phyloP scores from a whole-genome alignment of 129 eudicot genomes.

The Chrysanthemum makinoi region DNA sequence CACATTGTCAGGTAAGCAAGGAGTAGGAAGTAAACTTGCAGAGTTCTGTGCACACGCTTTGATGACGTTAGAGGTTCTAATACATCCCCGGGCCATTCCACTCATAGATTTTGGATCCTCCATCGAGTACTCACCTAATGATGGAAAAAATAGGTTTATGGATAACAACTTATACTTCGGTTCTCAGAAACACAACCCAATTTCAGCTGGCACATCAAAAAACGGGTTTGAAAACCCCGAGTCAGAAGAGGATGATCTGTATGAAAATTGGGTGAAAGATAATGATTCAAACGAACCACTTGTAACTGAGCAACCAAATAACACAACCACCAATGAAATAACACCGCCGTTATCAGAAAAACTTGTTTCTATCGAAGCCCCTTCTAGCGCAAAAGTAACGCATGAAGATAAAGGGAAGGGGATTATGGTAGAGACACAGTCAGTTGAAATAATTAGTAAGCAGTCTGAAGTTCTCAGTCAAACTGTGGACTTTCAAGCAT shows the following conservation, averaged over 20 bases:
- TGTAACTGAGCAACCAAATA: conserved; percentile 21
- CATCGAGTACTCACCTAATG: conserved; percentile 18
- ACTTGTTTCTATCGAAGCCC: conserved; percentile 10
- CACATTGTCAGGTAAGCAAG: conserved; percentile 56
- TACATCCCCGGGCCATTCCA: conserved; percentile 84
- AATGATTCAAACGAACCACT: conserved; percentile 36
- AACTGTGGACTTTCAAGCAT: conserved; percentile 10
- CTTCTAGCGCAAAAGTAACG: conserved; percentile 17
- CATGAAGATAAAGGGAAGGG: conserved; percentile 35
- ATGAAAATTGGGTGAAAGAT: conserved; percentile 51
- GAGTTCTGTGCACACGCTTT: conserved; percentile 81
- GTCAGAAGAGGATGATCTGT: conserved; percentile 59
- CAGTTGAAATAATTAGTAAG: conserved; percentile 19
- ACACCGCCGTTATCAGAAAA: conserved; percentile 24
- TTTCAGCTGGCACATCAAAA: conserved; percentile 30
- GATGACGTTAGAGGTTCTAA: conserved; percentile 64
- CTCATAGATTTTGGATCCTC: conserved; percentile 42
- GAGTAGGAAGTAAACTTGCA: conserved; percentile 65
- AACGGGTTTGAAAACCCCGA: conserved; percentile 37
- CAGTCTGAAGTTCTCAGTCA: conserved; percentile 16
- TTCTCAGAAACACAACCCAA: conserved; percentile 20
- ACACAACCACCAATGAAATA: conserved; percentile 4
- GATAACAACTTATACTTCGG: conserved; percentile 32
- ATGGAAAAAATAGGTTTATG: conserved; percentile 21
- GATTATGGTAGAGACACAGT: conserved; percentile 27